phyloP scores from a whole-genome alignment of 1,139 yeast genomes.

The Blastobotrys elegans region DNA sequence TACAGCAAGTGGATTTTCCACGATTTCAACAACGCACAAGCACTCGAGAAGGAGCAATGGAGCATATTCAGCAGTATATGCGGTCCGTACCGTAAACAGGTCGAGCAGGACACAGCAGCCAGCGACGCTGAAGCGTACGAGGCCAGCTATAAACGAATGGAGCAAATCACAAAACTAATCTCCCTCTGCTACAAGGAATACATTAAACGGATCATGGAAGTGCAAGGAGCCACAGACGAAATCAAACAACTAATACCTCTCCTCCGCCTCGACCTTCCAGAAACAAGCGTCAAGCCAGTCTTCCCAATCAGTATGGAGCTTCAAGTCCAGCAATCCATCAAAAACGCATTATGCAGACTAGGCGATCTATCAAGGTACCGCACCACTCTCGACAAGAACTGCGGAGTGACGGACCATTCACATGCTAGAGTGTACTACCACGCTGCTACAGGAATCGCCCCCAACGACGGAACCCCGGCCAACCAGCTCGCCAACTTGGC shows the following conservation, averaged over 20 bases:
- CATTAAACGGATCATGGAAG: conserved; percentile 17
- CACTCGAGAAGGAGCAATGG: conserved; percentile 18
- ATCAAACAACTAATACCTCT: conserved; percentile 8
- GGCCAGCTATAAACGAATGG: neutral
- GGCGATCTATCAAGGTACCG: conserved; percentile 26
- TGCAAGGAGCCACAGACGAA: conserved; percentile 15
- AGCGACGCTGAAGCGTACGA: neutral
- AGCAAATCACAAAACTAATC: neutral
- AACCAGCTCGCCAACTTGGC: conserved; percentile 16
- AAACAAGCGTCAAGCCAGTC: conserved; percentile 1
- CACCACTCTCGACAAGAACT: neutral
- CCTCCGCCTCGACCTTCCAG: conserved; percentile 12
- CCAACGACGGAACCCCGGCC: conserved; percentile 14
- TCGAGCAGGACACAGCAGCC: conserved; percentile 5
- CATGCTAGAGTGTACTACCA: conserved; percentile 23
- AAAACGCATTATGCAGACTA: conserved; percentile 16
- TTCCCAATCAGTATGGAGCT: neutral
- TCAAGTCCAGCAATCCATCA: conserved; percentile 1
- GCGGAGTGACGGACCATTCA: conserved; percentile 7
- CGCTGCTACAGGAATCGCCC: conserved; percentile 18
- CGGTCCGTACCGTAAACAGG: conserved; percentile 14
- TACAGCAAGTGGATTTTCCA: conserved; percentile 15
- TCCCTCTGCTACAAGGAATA: conserved; percentile 16
- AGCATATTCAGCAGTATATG: conserved; percentile 12
- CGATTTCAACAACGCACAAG: conserved; percentile 9